Evolutionary conservation across 2,329 filamentous ascomycete genomes (phyloP), one percentile per base, ranked within the genome.

Genomic region (Colletotrichum lupini): DNA sequence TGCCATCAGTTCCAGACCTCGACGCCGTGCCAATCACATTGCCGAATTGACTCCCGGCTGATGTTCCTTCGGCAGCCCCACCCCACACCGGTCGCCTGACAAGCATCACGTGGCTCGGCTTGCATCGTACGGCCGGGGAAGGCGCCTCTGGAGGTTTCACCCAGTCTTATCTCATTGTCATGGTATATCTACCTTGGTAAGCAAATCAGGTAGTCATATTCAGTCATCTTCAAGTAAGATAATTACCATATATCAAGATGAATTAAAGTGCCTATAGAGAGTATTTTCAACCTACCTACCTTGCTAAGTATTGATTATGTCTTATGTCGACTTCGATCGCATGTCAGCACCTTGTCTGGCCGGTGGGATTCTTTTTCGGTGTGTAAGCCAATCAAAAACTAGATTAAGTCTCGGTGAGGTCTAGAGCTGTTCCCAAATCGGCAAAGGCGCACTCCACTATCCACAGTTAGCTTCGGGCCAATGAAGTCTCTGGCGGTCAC

Each of bases 81-180:
- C 49, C 24, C 49, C 69, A 32, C 65, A 62, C 49, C 7, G 11
- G 49, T 32, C 30, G 65, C 22, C 28, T 59, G 32, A 49, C 8
- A 59, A 28, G 16, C 35, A 73, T 73, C 71, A 71, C 71, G 71
- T 73, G 71, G 67, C 61, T 37, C 46, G 59, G 55, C 42, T 73
- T 57, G 58, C 52, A 58, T 73, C 52, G 30, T 37, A 58, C 37
- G 19, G 55, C 14, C 26, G 55, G 70, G 59, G 37, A 52, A 30
- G 57, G 26, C 30, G 26, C 28, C 52, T 32, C 56, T 22, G 11
- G 16, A 26, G 53, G 28, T 16, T 35, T 63, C 22, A 52, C 28
- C 14, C 16, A 19, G 30, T 32, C 26, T 24, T 62, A n/a, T 2
- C n/a, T 52, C 16, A 28, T 52, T 61, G 32, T 35, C 11, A 35